Evolutionary conservation across 2,329 filamentous ascomycete genomes (phyloP).

Genomic region (Fusarium robinianum): DNA sequence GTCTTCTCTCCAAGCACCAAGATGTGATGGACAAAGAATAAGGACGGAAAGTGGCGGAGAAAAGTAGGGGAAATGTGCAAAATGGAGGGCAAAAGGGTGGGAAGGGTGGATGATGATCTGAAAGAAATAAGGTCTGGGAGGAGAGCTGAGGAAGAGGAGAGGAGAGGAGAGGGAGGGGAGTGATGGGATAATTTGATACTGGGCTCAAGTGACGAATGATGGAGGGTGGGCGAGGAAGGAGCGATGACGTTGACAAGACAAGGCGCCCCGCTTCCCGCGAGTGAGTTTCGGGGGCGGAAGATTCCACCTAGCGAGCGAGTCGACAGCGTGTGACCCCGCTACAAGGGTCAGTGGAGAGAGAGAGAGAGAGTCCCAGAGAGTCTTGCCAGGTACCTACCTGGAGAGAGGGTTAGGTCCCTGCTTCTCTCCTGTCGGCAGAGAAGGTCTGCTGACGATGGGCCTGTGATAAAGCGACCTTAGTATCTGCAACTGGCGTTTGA

Average conservation of each 20-base stretch:
- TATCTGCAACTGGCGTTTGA: too few species aligned
- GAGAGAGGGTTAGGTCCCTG: too few species aligned
- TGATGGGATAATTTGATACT: conserved; percentile 15
- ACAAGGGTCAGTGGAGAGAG: too few species aligned
- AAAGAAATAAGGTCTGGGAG: conserved; percentile 17
- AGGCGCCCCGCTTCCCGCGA: conserved; percentile 29
- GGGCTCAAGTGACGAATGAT: conserved; percentile 26
- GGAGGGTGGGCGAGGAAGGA: conserved; percentile 25
- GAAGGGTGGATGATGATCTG: conserved; percentile 31
- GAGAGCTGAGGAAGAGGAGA: conserved; percentile 18
- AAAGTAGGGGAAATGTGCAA: conserved; percentile 22
- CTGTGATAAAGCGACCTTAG: too few species aligned
- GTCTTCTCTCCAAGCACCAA: conserved; percentile 5
- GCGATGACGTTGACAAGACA: conserved; percentile 37
- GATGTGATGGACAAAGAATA: conserved; percentile 2
- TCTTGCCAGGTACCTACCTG: too few species aligned
- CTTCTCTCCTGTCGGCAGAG: too few species aligned
- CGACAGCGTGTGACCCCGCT: conserved; percentile 31
- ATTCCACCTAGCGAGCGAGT: conserved; percentile 17
- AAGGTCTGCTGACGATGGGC: too few species aligned
- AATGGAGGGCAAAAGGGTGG: too few species aligned
- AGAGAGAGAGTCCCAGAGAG: conserved; percentile 7
- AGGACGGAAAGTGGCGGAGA: conserved; percentile 9
- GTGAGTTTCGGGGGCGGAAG: conserved; percentile 29
- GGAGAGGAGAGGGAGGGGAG: conserved; percentile 15